These are phyloP conservation scores for Acanthamoeba rhysodes DNA, from an alignment of 208 protist genomes.

Conservation along the genomic window DNA sequence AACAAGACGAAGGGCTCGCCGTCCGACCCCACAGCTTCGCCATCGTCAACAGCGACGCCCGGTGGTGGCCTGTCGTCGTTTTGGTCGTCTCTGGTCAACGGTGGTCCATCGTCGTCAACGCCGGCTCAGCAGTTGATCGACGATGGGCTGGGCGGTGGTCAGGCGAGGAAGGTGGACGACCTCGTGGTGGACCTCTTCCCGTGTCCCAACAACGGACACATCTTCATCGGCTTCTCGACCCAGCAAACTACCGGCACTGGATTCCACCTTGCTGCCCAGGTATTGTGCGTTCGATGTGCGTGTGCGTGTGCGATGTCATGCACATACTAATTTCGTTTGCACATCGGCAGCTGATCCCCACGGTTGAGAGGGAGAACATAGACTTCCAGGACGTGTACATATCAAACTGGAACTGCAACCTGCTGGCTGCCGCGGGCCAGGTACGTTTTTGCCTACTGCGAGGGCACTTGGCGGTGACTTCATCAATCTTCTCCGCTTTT, in stretches of 20 bases:
- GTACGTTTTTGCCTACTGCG: no score
- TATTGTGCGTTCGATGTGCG: neutral
- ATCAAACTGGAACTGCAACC: constrained; percentile 50
- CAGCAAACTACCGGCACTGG: constrained; percentile 54
- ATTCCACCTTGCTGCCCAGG: constrained; percentile 39
- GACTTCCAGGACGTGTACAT: constrained; percentile 66
- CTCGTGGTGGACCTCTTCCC: constrained; percentile 54
- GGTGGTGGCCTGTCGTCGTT: neutral
- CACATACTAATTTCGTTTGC: neutral
- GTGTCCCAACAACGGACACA: constrained; percentile 40
- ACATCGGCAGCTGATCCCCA: neutral
- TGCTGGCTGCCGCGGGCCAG: constrained; percentile 51
- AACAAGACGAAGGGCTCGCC: neutral
- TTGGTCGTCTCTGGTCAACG: neutral
- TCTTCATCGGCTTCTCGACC: constrained; percentile 66
- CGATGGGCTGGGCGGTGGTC: neutral
- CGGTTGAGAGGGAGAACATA: constrained; percentile 25
- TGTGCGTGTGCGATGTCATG: neutral
- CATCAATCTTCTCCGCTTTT: no score
- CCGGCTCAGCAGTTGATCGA: neutral
- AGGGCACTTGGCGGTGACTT: no score
- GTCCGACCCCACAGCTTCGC: neutral
- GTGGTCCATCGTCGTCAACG: neutral
- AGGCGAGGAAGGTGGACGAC: neutral
- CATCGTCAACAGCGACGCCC: neutral